phyloP scores from a whole-genome alignment of 129 eudicot genomes.

The Logfia minima region DNA sequence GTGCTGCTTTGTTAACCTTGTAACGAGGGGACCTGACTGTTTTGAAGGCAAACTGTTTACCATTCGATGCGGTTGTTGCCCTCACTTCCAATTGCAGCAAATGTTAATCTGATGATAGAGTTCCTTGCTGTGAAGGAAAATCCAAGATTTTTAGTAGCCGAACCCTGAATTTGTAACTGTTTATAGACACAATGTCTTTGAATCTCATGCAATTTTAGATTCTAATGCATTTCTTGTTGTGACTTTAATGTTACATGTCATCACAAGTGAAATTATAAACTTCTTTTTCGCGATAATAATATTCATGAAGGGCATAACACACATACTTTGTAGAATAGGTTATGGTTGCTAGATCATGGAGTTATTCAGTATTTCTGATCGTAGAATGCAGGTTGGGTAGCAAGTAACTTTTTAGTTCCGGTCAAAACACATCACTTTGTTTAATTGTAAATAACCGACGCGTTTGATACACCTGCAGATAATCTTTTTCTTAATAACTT shows the following conservation, averaged over 20 bases:
- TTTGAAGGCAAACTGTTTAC: conserved; percentile 32
- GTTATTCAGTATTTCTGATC: background rate
- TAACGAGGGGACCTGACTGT: conserved; percentile 8
- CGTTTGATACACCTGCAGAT: too few species aligned
- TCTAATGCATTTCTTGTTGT: conserved; percentile 21
- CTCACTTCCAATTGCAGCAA: conserved; percentile 33
- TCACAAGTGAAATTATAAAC: background rate
- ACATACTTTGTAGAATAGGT: background rate
- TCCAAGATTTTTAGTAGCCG: conserved; percentile 26
- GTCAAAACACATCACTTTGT: background rate
- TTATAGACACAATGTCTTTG: conserved; percentile 14
- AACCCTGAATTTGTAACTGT: conserved; percentile 29
- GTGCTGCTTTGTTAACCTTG: conserved; percentile 24
- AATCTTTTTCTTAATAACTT: too few species aligned
- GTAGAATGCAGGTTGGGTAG: background rate
- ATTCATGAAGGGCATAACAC: background rate
- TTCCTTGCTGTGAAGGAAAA: conserved; percentile 32
- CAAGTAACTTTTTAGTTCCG: background rate
- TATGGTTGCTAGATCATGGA: background rate
- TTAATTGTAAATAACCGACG: too few species aligned
- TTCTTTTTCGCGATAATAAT: background rate
- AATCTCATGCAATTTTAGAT: conserved; percentile 25
- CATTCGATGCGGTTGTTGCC: conserved; percentile 26
- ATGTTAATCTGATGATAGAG: conserved; percentile 29
- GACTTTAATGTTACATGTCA: background rate